These are phyloP conservation scores for Beauveria sp. DNA, from an alignment of 2,329 filamentous ascomycete genomes.

Conservation along the genomic window DNA sequence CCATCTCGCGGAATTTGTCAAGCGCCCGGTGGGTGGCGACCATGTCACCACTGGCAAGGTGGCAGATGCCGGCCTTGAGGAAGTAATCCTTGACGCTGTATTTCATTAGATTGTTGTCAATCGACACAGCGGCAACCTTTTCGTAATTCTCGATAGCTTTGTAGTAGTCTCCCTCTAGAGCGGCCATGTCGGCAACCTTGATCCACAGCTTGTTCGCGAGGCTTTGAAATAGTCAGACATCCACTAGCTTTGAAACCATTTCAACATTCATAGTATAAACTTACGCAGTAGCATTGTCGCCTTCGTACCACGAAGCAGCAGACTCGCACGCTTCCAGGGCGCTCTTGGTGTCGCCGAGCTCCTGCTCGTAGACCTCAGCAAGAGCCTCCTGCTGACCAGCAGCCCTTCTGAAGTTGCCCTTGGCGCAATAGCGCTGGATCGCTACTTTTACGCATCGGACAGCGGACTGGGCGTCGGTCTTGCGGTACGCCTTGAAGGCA, in stretches of 20 bases:
- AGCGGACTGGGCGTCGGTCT: conserved; percentile 75
- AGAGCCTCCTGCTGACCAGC: conserved; percentile 86
- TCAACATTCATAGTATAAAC: conserved; percentile 23
- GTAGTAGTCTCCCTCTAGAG: conserved; percentile 75
- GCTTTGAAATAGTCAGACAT: conserved; percentile 31
- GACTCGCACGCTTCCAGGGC: conserved; percentile 79
- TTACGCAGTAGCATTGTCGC: conserved; percentile 75
- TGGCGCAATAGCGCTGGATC: conserved; percentile 77
- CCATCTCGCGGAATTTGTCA: conserved; percentile 72
- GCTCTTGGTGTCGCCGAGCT: conserved; percentile 68
- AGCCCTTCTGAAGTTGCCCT: conserved; percentile 85
- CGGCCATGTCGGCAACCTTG: conserved; percentile 83
- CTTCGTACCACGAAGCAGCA: conserved; percentile 83
- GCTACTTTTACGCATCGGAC: conserved; percentile 71
- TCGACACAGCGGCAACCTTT: conserved; percentile 66
- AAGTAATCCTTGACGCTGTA: conserved; percentile 95
- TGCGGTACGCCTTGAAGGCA: conserved; percentile 92
- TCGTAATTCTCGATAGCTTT: conserved; percentile 78
- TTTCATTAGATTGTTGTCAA: conserved; percentile 87
- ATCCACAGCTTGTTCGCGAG: conserved; percentile 90
- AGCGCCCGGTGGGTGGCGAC: conserved; percentile 74
- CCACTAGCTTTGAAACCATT: no score
- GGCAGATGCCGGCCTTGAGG: conserved; percentile 87
- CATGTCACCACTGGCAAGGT: conserved; percentile 65
- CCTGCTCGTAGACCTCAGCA: conserved; percentile 77